Evolutionary conservation across 2,329 filamentous ascomycete species (phyloP), one percentile per base, ranked within the genome.

Genomic region (Septoria linicola): DNA sequence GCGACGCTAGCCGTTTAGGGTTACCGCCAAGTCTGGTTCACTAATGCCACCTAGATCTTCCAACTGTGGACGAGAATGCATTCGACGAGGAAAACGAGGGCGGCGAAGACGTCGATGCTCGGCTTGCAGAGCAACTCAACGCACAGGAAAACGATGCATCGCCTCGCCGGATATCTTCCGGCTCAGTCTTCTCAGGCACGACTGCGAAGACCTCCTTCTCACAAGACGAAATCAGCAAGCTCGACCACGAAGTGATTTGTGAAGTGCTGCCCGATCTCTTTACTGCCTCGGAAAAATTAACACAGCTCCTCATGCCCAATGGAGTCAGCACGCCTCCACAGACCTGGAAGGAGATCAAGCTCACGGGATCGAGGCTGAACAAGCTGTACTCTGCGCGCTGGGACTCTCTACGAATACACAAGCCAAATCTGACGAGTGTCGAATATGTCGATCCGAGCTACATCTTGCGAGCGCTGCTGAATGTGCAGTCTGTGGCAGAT

Each of bases 171-270:
- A 41, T 20, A 13, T 57, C 58, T 1, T 46, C 32, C 20, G 58
- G 60, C 13, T 76, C 74, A 4, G 69, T 66, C 34, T 71, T 75
- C 60, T 76, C 75, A 3, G 73, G 73, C 11, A 76, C 72, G 2
- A 76, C 75, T 2, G 72, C 71, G 3, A 73, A 73, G 36, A 73
- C 73, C 0, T 73, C 73, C 2, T 72, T 73, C 49, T 75, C 74
- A 4, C 68, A 69, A 51, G 69, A 71, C 30, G 73, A 76, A 46
- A 65, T 73, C 21, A 65, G 69, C 19, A 64, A 69, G 8, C 62
- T 77, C 8, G 71, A 76, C 36, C 47, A 66, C 3, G 71, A 71
- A 25, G 59, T 67, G 31, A 73, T 78, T 39, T 43, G 74, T 4
- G 70, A 70, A 41, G 65, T 68, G 16, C 55, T 77, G 23, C 66